Conservation (phyloP, 192 early-diverging fungal genomes). For the Linnemannia zychae region DNA sequence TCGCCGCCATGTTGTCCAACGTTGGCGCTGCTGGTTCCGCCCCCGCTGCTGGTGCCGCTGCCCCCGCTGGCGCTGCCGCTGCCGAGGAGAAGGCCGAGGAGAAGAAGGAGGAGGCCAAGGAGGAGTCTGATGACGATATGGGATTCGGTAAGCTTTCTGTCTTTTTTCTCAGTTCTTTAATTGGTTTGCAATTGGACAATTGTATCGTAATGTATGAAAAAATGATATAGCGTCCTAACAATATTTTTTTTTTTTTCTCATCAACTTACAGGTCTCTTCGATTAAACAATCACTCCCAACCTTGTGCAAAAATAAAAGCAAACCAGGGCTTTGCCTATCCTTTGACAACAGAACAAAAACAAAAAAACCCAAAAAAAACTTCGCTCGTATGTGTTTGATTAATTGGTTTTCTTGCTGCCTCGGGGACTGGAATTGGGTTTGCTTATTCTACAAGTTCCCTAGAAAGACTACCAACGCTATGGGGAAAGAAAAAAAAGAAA, state of each 20-base stretch:
- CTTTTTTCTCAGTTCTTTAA: background rate
- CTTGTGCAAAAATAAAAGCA: constrained; percentile 39
- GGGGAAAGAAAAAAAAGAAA: too few species aligned
- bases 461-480: too few species aligned
- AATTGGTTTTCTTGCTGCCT: too few species aligned
- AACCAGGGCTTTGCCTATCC: constrained; percentile 4
- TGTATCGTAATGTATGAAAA: too few species aligned
- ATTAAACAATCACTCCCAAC: constrained; percentile 51
- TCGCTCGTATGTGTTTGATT: too few species aligned
- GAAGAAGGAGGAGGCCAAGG: constrained; percentile 76
- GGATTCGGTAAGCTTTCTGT: constrained; percentile 76
- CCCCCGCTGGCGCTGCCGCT: constrained; percentile 58
- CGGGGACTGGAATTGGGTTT: too few species aligned
- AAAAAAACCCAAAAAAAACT: too few species aligned
- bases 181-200: background rate
- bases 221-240: background rate
- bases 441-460: too few species aligned
- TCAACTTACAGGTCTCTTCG: constrained; percentile 33
- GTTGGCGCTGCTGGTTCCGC: constrained; percentile 76
- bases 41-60: constrained; percentile 56
- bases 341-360: background rate
- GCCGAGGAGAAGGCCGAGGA: constrained; percentile 60
- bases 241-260: background rate
- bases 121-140: constrained; percentile 90
- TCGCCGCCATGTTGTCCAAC: constrained; percentile 92